Base-by-base conservation (phyloP, 495 filamentous ascomycete genomes). In the Pyronema omphalodes region DNA sequence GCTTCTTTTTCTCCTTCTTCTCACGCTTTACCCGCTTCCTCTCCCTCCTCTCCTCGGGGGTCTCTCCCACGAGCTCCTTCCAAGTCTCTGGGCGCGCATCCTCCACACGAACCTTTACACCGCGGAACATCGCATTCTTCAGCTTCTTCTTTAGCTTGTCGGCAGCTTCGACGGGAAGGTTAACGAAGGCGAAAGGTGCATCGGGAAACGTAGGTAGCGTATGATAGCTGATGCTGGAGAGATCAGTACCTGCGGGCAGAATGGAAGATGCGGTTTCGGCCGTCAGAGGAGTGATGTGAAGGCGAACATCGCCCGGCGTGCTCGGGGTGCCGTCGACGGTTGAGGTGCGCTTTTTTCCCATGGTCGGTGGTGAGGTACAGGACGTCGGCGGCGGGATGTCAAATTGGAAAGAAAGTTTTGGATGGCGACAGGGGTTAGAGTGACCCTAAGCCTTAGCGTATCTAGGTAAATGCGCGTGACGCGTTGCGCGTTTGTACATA, bases 141-240 rank as follows among this genome's bases (percentile, higher is more conserved):
- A 96, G 74, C 65, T 93, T 95, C 73, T 86, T 88, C 67, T 81
- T 84, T 33, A 96, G 70, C 62, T 88, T 93, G 3, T 88, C 81
- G 5, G 88, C 91, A 57, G 91, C 86, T 68, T 79, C 76, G 1
- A 62, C 67, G 0, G 89, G 86, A 17, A 96, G 67, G 15, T 89
- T 84, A 46, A 95, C 68, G 70, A 83, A 98, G 45, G 88, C 91
- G 81, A 85, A 98, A 37, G 74, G 76, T 62, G 79, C 83, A 54
- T 98, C 89, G 11, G 88, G 89, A 57, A 91, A 94, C 6, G 86
- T 87, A 54, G 86, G 71, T 40, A 95, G 67, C 18, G 67, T 69
- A 66, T 96, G 91, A 68, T 80, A 98, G 36, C 84, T 89, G 44
- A 95, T 77, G 54, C 85, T 82, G 41, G 71, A 68, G n/a, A 49